These are phyloP conservation scores for Phytopythium mirpurense DNA, from an alignment of 352 stramenopile species.

Conservation along the genomic window DNA sequence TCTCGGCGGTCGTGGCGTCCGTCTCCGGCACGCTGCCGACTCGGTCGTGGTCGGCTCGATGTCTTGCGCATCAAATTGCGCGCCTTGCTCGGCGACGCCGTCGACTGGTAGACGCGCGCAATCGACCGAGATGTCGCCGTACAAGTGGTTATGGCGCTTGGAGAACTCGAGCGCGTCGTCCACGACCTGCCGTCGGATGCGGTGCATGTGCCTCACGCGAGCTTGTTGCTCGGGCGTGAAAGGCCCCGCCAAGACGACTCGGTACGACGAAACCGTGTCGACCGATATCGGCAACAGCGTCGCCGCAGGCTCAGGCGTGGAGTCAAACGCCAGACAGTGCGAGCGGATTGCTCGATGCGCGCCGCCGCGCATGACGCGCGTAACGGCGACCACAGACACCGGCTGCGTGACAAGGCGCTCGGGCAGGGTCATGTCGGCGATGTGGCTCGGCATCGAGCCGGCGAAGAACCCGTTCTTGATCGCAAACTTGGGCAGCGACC, in stretches of 20 bases:
- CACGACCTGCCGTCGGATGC: neutral
- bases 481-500: constrained; percentile 10
- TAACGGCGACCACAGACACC: neutral
- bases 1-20: neutral
- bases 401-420: constrained; percentile 12
- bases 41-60: neutral
- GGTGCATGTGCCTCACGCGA: neutral
- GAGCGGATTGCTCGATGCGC: constrained; percentile 10
- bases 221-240: neutral
- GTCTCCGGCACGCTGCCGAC: neutral
- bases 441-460: neutral
- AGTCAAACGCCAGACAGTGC: constrained; percentile 19
- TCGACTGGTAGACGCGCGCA: neutral
- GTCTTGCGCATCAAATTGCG: neutral
- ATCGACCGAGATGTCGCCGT: neutral
- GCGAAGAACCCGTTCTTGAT: constrained; percentile 24
- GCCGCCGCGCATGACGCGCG: constrained; percentile 12
- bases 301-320: constrained; percentile 5
- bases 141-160: neutral
- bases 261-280: neutral
- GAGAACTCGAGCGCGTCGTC: neutral
- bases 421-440: neutral
- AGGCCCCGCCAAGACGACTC: neutral
- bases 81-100: neutral
- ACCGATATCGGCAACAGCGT: neutral